phyloP scores from a whole-genome alignment of 352 stramenopile genomes.

The Phytophthora melonis region DNA sequence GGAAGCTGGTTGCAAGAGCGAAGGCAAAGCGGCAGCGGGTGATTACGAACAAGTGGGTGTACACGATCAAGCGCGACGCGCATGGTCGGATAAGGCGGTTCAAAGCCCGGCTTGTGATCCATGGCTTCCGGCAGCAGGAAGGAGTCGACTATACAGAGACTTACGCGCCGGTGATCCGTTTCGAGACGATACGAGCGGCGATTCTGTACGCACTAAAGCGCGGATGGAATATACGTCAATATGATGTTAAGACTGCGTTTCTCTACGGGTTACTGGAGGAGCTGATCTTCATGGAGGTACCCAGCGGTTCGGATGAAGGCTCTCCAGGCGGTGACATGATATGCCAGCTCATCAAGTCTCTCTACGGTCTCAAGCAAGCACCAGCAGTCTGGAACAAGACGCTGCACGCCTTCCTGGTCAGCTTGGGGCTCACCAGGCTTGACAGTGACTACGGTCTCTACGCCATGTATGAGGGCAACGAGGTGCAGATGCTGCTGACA shows the following conservation, averaged over 20 bases:
- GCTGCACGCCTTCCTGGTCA: not conserved
- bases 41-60: conserved; percentile 7
- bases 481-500: not conserved
- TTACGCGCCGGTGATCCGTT: not conserved
- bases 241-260: not conserved
- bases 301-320: not conserved
- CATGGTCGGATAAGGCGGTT: conserved; percentile 15
- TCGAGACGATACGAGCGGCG: not conserved
- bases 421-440: not conserved
- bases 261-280: conserved; percentile 8
- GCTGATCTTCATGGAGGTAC: conserved; percentile 16
- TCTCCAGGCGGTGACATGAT: not conserved
- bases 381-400: conserved; percentile 1
- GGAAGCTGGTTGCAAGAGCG: not conserved
- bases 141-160: conserved; percentile 17
- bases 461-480: not conserved
- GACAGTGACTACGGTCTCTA: not conserved
- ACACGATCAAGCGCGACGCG: conserved; percentile 11
- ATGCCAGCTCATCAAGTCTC: conserved; percentile 10
- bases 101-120: conserved; percentile 16
- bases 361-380: conserved; percentile 27
- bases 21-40: not conserved
- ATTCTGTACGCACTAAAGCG: not conserved
- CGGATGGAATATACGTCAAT: not conserved
- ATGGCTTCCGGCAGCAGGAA: conserved; percentile 17